Conservation (phyloP, 495 filamentous ascomycete genomes). For the Talaromyces ruber region DNA sequence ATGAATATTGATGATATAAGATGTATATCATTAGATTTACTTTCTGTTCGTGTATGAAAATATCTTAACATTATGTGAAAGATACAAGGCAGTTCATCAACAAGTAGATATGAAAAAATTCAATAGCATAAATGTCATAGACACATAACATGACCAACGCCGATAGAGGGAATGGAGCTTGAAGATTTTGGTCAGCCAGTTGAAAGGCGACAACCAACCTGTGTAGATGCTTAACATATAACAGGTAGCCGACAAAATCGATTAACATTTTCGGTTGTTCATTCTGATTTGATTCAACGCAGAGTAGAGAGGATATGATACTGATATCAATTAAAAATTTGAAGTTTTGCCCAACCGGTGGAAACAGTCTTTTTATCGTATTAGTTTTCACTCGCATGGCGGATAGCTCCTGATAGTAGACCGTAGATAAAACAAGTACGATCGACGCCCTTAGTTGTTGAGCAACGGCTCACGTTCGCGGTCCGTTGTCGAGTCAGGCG, state of each 20-base stretch:
- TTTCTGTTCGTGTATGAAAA: not conserved
- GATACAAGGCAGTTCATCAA: not conserved
- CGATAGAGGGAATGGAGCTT: not conserved
- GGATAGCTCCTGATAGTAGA: not conserved
- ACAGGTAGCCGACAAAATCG: not conserved
- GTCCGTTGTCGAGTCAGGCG: conserved; percentile 24
- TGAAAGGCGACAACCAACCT: not conserved
- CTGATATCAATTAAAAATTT: not conserved
- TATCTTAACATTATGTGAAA: not conserved
- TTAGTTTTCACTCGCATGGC: not conserved
- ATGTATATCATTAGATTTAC: not conserved
- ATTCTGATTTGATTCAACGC: not conserved
- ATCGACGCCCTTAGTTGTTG: conserved; percentile 11
- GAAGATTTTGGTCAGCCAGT: no score
- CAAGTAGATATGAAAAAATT: not conserved
- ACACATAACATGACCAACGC: not conserved
- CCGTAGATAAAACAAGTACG: not conserved
- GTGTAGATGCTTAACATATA: not conserved
- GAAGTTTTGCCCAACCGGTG: not conserved
- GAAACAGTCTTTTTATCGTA: not conserved
- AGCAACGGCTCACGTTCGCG: conserved; percentile 36
- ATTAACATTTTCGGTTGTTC: not conserved
- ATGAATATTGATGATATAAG: not conserved
- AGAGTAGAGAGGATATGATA: not conserved
- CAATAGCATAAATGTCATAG: not conserved